Conservation (phyloP, 106 monocot genomes). For the Narthecium ossifragum region DNA sequence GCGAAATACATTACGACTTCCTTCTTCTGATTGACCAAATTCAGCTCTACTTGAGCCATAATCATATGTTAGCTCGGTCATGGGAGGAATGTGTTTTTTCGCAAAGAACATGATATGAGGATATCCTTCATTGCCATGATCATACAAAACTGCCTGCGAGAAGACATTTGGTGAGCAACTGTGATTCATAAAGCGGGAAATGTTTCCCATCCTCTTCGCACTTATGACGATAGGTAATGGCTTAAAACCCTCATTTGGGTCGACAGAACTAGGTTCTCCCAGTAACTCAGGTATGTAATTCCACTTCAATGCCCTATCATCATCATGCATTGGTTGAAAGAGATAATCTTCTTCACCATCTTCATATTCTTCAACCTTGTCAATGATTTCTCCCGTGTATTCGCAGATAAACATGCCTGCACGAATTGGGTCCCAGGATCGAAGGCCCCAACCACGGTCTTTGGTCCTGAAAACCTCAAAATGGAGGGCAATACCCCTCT, state of each 20-base stretch:
- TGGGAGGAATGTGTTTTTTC: conserved; percentile 70
- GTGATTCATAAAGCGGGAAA: conserved; percentile 86
- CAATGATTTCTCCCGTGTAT: conserved; percentile 55
- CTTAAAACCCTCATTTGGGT: conserved; percentile 21
- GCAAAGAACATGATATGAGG: conserved; percentile 87
- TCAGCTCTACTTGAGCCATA: conserved; percentile 38
- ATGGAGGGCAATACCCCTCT: conserved; percentile 25
- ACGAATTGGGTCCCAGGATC: conserved; percentile 38
- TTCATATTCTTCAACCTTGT: conserved; percentile 23
- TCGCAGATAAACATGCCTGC: conserved; percentile 48
- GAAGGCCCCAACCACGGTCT: conserved; percentile 38
- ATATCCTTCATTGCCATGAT: conserved; percentile 56
- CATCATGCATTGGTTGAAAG: conserved; percentile 29
- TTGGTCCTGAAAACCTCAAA: conserved; percentile 43
- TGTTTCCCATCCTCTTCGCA: conserved; percentile 58
- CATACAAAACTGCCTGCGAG: conserved; percentile 72
- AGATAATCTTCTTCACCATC: conserved; percentile 57
- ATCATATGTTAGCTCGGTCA: conserved; percentile 78
- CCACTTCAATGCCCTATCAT: conserved; percentile 57
- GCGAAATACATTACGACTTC: conserved; percentile 2
- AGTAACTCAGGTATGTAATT: conserved; percentile 69
- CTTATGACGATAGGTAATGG: conserved; percentile 42
- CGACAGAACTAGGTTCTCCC: conserved; percentile 40
- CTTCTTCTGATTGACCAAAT: neutral
- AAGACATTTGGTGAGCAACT: conserved; percentile 79